Conservation (phyloP, 306 rosid species). For the Pachyrhizus erosus region DNA sequence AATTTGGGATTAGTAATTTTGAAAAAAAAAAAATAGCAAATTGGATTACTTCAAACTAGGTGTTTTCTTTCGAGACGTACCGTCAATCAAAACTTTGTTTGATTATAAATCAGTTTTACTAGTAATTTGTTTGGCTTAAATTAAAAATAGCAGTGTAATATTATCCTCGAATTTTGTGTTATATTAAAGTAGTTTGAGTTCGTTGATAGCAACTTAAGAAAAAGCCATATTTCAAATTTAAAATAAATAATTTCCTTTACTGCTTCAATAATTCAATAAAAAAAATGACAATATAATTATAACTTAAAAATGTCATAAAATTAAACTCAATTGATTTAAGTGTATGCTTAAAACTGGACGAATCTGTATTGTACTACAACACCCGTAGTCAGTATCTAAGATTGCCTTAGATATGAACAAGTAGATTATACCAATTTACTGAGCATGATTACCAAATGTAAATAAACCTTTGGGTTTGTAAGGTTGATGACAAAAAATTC, state of each 20-base stretch:
- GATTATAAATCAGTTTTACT: not conserved
- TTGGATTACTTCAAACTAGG: not conserved
- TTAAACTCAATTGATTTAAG: not conserved
- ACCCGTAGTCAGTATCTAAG: not conserved
- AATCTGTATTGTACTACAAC: too few relatives aligned
- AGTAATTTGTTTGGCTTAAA: not conserved
- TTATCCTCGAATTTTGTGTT: not conserved
- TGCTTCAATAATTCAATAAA: not conserved
- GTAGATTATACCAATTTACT: not conserved
- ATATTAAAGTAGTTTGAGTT: not conserved
- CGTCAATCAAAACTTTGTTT: not conserved
- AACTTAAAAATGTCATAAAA: not conserved
- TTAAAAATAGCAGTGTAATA: not conserved
- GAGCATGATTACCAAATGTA: not conserved
- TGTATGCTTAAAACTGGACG: not conserved
- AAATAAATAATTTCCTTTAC: not conserved
- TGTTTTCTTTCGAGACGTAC: not conserved
- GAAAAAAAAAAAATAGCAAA: not conserved
- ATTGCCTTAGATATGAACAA: not conserved
- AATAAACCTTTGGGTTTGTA: conserved; percentile 23
- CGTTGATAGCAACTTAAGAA: not conserved
- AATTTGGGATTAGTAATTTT: not conserved
- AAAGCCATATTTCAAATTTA: not conserved
- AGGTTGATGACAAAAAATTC: not conserved
- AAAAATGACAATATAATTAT: too few relatives aligned